A percentile compares a stretch with the other conserved stretches of the same genome.
Evolutionary conservation across 2,329 filamentous ascomycete species (phyloP).

Genomic region (Colletotrichum coccodes): DNA sequence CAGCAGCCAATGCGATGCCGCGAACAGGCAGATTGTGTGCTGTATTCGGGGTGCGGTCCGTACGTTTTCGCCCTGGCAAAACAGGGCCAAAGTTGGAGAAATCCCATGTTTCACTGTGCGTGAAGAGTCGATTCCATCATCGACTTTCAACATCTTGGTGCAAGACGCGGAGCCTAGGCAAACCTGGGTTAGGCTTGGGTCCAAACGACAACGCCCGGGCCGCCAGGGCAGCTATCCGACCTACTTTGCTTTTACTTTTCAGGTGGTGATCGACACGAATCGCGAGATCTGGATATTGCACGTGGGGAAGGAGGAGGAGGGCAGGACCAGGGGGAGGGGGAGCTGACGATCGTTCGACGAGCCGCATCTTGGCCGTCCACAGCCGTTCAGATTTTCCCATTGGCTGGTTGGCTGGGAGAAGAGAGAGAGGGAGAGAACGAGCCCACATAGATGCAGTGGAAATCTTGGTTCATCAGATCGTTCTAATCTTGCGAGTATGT

Average conservation of each 20-base stretch:
- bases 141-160: not conserved
- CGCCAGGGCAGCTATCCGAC: not conserved
- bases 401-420: not conserved
- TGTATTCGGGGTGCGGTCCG: conserved; percentile 11
- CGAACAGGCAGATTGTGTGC: conserved; percentile 11
- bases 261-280: conserved; percentile 26
- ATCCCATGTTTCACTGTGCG: conserved; percentile 32
- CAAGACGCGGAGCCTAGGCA: not conserved
- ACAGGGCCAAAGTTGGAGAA: conserved; percentile 7
- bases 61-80: not conserved
- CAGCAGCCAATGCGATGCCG: not conserved
- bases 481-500: not conserved
- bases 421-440: not conserved
- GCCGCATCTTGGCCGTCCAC: conserved; percentile 17
- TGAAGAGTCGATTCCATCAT: conserved; percentile 32
- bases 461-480: not conserved
- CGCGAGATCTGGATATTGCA: conserved; percentile 20
- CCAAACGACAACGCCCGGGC: not conserved
- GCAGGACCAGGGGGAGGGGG: conserved; percentile 9
- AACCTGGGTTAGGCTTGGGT: not conserved
- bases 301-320: conserved; percentile 14
- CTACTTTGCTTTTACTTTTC: not conserved
- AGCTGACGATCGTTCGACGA: conserved; percentile 10
- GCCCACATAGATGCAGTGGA: not conserved
- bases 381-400: not conserved